Evolutionary conservation across 2,329 filamentous ascomycete genomes (phyloP), one percentile per base, ranked within the genome.

Genomic region (Claviceps sp.): DNA sequence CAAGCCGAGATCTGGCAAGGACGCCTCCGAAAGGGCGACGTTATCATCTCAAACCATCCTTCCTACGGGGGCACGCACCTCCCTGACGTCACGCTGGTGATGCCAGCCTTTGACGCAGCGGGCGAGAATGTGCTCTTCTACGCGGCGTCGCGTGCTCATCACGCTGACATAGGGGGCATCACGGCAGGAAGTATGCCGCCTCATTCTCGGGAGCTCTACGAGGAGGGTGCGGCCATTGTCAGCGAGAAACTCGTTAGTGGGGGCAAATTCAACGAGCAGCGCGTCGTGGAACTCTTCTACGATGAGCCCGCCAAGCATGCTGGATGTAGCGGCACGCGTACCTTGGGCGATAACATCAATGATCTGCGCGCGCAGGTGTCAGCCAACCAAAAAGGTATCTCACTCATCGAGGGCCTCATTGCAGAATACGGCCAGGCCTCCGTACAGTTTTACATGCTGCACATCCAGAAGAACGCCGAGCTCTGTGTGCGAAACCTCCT

Each of bases 121-220:
- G 81, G 81, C 3, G 78, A 84, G 48, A 77, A 85, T 1, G 89
- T 90, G 50, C 77, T 89, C 49, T 91, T 91, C 66, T 91, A 89
- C 57, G 86, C 88, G 1, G 87, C 87, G 0, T 88, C 84, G 3
- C 77, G 86, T 51, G 87, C 86, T 0, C 87, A 91, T 59, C 87
- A 91, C 60, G 87, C 87, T n/a, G 87, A 91, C 60, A 90, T 91
- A 57, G 87, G 87, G 13, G 87, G 87, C 8, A 89, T 89, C 47
- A 74, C 88, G 1, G 86, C 87, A 0, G 87, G 87, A 0, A 87
- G 82, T 2, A 91, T 91, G 87, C 87, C 87, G 0, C 83, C 85
- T 5, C 80, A 86, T 56, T 87, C 82, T 0, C 74, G 78, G 38
- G 79, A 82, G 57, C 66, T 82, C 7, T 82, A 70, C 59, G 77